These are phyloP conservation scores for Lepraria neglecta DNA, from an alignment of 495 filamentous ascomycete species.

Conservation along the genomic window DNA sequence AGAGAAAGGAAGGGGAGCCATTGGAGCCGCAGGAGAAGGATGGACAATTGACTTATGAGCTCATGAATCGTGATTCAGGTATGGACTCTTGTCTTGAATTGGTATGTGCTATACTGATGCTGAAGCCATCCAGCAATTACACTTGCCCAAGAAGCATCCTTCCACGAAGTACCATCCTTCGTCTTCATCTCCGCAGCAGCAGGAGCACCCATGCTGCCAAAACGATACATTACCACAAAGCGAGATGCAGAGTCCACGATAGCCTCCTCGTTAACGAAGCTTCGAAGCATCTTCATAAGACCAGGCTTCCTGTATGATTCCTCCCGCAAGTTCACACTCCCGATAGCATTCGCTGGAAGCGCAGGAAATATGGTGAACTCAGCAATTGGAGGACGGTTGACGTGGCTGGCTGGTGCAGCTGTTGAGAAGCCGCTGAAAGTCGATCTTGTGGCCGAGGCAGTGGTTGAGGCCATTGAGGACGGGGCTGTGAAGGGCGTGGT, in stretches of 20 bases:
- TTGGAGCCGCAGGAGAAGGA: conserved; percentile 57
- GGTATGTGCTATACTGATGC: conserved; percentile 3
- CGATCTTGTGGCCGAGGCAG: conserved; percentile 76
- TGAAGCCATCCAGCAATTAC: conserved; percentile 48
- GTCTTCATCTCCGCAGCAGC: conserved; percentile 83
- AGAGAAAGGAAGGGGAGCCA: conserved; percentile 48
- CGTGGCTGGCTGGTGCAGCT: conserved; percentile 68
- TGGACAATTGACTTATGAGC: conserved; percentile 87
- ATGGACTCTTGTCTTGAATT: conserved; percentile 21
- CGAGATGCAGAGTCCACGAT: conserved; percentile 82
- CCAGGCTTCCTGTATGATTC: conserved; percentile 86
- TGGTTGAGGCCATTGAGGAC: conserved; percentile 72
- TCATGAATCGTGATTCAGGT: conserved; percentile 91
- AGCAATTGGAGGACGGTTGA: conserved; percentile 64
- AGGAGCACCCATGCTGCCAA: conserved; percentile 74
- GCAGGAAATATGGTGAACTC: conserved; percentile 65
- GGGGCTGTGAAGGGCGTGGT: conserved; percentile 61
- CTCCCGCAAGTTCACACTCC: conserved; percentile 73
- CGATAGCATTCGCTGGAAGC: conserved; percentile 66
- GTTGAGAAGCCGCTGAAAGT: conserved; percentile 80
- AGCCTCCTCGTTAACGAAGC: conserved; percentile 56
- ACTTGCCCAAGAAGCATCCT: conserved; percentile 72
- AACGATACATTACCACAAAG: conserved; percentile 85
- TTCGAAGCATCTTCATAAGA: conserved; percentile 76
- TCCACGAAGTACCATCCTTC: conserved; percentile 59